Conservation (phyloP, 176 grass and related monocot species). For the Carex kokanica region DNA sequence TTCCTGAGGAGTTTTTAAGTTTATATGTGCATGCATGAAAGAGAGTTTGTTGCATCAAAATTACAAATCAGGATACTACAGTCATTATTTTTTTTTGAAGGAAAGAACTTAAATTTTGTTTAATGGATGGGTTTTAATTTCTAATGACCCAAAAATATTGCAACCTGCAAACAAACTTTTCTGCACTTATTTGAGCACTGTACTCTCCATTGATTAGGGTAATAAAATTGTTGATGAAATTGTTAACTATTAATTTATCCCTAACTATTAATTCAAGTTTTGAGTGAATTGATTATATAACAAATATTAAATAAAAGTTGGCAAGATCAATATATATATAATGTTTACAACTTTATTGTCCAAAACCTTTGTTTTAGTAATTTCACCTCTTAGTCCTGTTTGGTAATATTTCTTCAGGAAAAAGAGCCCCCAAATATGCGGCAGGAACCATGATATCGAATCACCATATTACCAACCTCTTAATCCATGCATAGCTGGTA, state of each 20-base stretch:
- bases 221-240: not conserved
- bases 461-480: constrained; percentile 77
- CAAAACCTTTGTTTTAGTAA: not conserved
- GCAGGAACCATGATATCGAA: constrained; percentile 70
- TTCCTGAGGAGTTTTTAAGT: not conserved
- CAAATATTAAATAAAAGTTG: not conserved
- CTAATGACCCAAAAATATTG: not conserved
- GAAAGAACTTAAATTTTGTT: not conserved
- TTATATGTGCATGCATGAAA: not conserved
- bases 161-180: not conserved
- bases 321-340: not conserved
- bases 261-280: not conserved
- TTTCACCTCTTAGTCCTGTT: not conserved
- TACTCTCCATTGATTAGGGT: not conserved
- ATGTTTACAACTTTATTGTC: not conserved
- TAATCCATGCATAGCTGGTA: constrained; percentile 89
- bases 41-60: not conserved
- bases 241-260: not conserved
- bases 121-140: not conserved
- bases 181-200: not conserved
- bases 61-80: not conserved
- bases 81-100: not conserved
- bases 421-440: constrained; percentile 63
- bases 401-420: constrained; percentile 52
- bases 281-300: not conserved